phyloP scores from a whole-genome alignment of 805 yeast species.

The Suhomyces sp. region DNA sequence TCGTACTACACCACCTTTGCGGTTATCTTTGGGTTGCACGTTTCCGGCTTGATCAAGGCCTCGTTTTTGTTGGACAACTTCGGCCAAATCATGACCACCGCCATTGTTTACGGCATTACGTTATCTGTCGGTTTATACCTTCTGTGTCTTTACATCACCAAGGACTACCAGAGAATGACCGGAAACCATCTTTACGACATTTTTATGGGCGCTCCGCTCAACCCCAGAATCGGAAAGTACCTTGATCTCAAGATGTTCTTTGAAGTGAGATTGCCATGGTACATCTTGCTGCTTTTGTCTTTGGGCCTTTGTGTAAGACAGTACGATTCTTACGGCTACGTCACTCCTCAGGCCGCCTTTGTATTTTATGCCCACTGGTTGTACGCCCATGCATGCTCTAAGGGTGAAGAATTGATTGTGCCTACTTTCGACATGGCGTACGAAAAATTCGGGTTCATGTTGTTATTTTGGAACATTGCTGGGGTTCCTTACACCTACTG shows the following conservation, averaged over 20 bases:
- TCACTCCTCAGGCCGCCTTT: constrained; percentile 70
- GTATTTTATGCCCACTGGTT: constrained; percentile 85
- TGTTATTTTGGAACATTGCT: constrained; percentile 97
- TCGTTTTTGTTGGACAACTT: constrained; percentile 75
- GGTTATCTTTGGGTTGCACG: constrained; percentile 61
- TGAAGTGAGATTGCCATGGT: constrained; percentile 98
- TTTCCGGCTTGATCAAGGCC: constrained; percentile 69
- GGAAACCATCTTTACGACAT: constrained; percentile 88
- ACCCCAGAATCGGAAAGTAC: constrained; percentile 89
- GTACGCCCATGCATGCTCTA: constrained; percentile 94
- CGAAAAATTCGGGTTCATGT: constrained; percentile 99
- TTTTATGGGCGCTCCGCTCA: constrained; percentile 96
- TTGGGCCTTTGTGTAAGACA: constrained; percentile 76
- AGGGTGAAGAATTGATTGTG: constrained; percentile 95
- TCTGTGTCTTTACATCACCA: constrained; percentile 59
- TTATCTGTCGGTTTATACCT: constrained; percentile 70
- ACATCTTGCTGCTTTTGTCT: constrained; percentile 74
- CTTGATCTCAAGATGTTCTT: constrained; percentile 92
- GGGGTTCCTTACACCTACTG: constrained; percentile 99
- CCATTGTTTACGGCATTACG: constrained; percentile 73
- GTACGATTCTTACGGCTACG: constrained; percentile 74
- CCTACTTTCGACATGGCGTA: constrained; percentile 99
- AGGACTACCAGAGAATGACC: constrained; percentile 86
- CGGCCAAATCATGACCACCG: constrained; percentile 91
- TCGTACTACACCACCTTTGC: constrained; percentile 70